Evolutionary conservation across 2,329 filamentous ascomycete genomes (phyloP), one percentile per base, ranked within the genome.

Genomic region (Botrytis medusae): DNA sequence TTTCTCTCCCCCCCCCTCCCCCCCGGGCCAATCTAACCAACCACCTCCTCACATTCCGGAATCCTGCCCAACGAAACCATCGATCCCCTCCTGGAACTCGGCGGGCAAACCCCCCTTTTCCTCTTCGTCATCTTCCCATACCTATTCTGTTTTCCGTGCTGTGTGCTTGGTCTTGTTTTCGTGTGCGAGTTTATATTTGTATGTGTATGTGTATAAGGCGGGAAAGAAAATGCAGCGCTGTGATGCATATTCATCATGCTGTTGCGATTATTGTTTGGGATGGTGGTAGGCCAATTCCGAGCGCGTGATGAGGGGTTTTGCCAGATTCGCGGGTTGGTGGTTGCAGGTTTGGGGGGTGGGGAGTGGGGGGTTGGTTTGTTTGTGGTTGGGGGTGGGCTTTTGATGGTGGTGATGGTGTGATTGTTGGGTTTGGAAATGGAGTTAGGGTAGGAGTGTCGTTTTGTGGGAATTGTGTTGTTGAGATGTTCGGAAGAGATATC

Each of bases 251-350:
- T 42, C 34, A 40, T 54, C 48, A 54, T 54, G 25, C 7, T 54
- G 12, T 54, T 8, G 7, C 9, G 22, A 34, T 48, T 54, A 4
- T 16, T 29, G 9, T 57, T 57, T 2, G 51, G 51, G 14, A 29
- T 57, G 4, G 65, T 42, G 18, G 48, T 42, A 0, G 65, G 65
- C 48, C 65, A 68, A 25, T 68, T 57, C 3, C 48, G 40, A 22
- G 46, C 48, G 34, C 65, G 65, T 5, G 65, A 68, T 22, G 65
- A 68, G 34, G 65, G 48, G 25, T 68, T 68, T 42, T 68, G 65
- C 65, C 65, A 68, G 10, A 68, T 8, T 16, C 65, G 29, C 32
- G 65, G 65, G 10, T 68, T 68, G 22, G 65, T 34, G n/a, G 48
- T 37, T 9, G 48, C n/a, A 18, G 40, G 10, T 18, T 32, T 57